Conservation (phyloP, 768 basidiomycete genomes). For the Serendipita sp. region DNA sequence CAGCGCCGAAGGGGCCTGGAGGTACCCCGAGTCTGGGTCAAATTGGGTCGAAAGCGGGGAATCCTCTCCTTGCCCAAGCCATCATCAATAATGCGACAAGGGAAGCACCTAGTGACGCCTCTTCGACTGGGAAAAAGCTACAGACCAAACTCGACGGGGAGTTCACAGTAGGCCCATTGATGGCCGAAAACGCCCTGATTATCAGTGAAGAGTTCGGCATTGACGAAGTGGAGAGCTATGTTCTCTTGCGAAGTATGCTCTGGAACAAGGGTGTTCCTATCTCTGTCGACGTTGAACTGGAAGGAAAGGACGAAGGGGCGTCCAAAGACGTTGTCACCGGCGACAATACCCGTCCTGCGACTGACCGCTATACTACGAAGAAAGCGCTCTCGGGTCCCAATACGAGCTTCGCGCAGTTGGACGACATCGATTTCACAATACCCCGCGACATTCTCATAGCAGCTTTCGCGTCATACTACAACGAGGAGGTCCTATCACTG, state of each 20-base stretch:
- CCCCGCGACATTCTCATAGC: background rate
- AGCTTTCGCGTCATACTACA: slow-evolving; percentile 38
- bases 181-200: background rate
- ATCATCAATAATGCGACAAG: background rate
- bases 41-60: background rate
- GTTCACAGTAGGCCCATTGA: background rate
- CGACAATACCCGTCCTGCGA: background rate
- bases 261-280: slow-evolving; percentile 60
- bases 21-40: no score
- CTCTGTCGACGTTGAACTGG: slow-evolving; percentile 21
- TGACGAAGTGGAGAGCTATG: slow-evolving; percentile 64
- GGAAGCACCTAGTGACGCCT: background rate
- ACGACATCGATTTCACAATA: background rate
- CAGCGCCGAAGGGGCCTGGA: background rate
- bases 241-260: slow-evolving; percentile 59
- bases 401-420: background rate
- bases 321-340: background rate
- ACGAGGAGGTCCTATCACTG: slow-evolving; percentile 58
- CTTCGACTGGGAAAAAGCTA: background rate
- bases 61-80: background rate
- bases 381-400: background rate
- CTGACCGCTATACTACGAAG: background rate
- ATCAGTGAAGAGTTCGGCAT: slow-evolving; percentile 60
- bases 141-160: background rate
- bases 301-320: background rate